Evolutionary conservation across 139 green algal species (phyloP).

Genomic region (Yamagishiella unicocca): DNA sequence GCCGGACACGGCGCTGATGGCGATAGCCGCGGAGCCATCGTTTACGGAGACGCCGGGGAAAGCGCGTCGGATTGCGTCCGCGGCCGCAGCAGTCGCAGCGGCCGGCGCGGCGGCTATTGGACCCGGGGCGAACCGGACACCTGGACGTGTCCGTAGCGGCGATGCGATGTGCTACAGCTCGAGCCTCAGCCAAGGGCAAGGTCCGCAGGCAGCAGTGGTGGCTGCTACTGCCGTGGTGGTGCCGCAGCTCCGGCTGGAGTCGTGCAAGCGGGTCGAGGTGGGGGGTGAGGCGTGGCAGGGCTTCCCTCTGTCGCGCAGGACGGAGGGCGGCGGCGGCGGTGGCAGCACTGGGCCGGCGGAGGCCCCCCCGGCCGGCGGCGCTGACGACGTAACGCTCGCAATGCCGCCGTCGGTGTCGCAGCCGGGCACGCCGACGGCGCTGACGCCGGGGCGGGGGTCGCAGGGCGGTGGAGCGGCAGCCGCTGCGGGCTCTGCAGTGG

Average conservation of each 20-base stretch:
- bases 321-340: not conserved
- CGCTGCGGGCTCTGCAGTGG: not conserved
- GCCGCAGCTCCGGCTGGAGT: not conserved
- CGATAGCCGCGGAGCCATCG: too few relatives aligned
- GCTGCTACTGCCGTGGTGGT: not conserved
- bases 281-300: not conserved
- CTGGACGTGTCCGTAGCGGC: too few relatives aligned
- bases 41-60: too few relatives aligned
- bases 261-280: not conserved
- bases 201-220: too few relatives aligned
- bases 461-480: not conserved
- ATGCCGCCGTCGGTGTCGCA: conserved; percentile 3
- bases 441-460: not conserved
- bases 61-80: too few relatives aligned
- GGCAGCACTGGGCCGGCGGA: too few relatives aligned
- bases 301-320: conserved; percentile 8
- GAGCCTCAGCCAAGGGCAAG: too few relatives aligned
- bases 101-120: not conserved
- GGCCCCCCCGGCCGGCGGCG: not conserved
- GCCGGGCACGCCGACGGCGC: not conserved
- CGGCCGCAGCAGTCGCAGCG: not conserved
- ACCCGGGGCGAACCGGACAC: too few relatives aligned
- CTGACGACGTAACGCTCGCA: conserved; percentile 4
- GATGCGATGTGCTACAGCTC: too few relatives aligned
- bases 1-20: too few relatives aligned